phyloP scores from a whole-genome alignment of 805 yeast genomes.

The Zygosaccharomyces pseudorouxii region DNA sequence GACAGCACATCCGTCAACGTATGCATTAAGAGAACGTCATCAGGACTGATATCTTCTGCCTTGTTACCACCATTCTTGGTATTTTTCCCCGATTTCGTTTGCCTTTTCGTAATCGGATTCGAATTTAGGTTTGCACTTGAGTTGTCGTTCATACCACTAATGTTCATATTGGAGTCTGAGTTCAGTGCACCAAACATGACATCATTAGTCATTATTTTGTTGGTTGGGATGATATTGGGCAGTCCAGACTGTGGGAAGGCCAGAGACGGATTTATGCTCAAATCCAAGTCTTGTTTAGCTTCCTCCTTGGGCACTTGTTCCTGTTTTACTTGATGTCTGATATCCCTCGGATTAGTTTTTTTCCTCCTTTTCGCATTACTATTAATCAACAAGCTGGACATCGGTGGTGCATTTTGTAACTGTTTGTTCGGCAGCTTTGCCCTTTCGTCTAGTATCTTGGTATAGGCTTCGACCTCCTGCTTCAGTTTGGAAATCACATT shows the following conservation, averaged over 20 bases:
- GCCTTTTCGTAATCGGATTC: not conserved
- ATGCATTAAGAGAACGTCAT: slow-evolving; percentile 25
- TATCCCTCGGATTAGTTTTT: slow-evolving; percentile 3
- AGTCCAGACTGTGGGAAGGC: slow-evolving; percentile 5
- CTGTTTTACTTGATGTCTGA: not conserved
- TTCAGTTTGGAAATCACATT: slow-evolving; percentile 22
- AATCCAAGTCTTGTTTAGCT: slow-evolving; percentile 1
- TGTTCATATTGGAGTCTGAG: not conserved
- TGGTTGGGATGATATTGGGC: slow-evolving; percentile 7
- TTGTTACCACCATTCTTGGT: not conserved
- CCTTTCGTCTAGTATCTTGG: slow-evolving; percentile 12
- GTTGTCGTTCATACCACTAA: not conserved
- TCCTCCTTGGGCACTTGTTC: slow-evolving; percentile 1
- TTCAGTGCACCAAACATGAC: slow-evolving; percentile 12
- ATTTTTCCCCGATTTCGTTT: not conserved
- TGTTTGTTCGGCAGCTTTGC: slow-evolving; percentile 2
- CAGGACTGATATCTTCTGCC: slow-evolving; percentile 15
- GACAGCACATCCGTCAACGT: slow-evolving; percentile 24
- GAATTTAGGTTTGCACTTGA: not conserved
- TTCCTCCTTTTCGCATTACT: slow-evolving; percentile 18
- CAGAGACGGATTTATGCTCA: slow-evolving; percentile 3
- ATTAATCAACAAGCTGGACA: slow-evolving; percentile 19
- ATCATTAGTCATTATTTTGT: slow-evolving; percentile 9
- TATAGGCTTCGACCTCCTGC: slow-evolving; percentile 26
- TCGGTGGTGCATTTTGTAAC: slow-evolving; percentile 12